These are phyloP conservation scores for Noccaea bulbosa DNA, from an alignment of 345 rosid species.

Conservation along the genomic window DNA sequence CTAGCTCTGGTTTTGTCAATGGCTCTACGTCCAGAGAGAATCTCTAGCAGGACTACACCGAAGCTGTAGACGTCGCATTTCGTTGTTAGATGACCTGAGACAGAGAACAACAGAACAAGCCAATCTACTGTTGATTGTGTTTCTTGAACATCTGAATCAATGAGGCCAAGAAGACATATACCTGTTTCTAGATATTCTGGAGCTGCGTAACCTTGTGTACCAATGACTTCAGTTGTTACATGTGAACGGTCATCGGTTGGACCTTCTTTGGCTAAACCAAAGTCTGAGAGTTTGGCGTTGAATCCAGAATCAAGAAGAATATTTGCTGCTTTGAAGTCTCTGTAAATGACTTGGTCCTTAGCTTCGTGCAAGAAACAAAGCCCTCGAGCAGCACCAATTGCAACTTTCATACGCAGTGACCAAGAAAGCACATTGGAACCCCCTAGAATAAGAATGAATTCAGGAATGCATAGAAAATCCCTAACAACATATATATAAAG, in stretches of 20 bases:
- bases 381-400: conserved; percentile 74
- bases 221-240: conserved; percentile 83
- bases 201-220: conserved; percentile 94
- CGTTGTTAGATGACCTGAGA: conserved; percentile 87
- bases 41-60: conserved; percentile 79
- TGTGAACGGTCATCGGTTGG: conserved; percentile 90
- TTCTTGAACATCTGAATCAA: not conserved
- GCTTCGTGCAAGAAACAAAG: conserved; percentile 77
- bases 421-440: conserved; percentile 57
- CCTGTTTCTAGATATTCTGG: conserved; percentile 94
- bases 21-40: conserved; percentile 70
- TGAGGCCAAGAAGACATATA: conserved; percentile 26
- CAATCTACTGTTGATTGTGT: not conserved
- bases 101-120: conserved; percentile 13
- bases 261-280: conserved; percentile 94
- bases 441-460: conserved; percentile 11
- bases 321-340: conserved; percentile 87
- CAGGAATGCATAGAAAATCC: not conserved
- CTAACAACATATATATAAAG: no score
- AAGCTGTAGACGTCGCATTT: conserved; percentile 92
- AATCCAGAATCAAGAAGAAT: conserved; percentile 75
- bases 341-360: conserved; percentile 68
- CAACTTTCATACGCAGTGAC: conserved; percentile 68
- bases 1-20: conserved; percentile 59
- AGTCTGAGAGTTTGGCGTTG: conserved; percentile 86